These are phyloP conservation scores for Raphanus hybrid DNA, from an alignment of 441 rosid genomes.

Conservation along the genomic window DNA sequence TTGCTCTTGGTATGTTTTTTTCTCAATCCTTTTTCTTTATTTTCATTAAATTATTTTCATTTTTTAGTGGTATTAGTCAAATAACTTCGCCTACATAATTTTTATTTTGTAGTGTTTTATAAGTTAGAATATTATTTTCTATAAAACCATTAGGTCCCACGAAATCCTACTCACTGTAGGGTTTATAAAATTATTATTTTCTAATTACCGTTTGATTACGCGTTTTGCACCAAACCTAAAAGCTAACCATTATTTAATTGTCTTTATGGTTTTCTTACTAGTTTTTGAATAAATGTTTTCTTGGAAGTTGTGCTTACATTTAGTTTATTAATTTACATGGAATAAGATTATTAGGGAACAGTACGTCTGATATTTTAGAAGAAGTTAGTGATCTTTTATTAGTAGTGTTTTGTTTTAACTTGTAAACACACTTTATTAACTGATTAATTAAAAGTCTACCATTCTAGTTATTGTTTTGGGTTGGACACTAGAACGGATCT, in stretches of 20 bases:
- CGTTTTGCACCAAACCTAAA: slow-evolving; percentile 37
- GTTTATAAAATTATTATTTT: slow-evolving; percentile 18
- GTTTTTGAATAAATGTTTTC: slow-evolving; percentile 11
- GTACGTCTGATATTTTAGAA: background rate
- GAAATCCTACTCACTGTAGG: slow-evolving; percentile 45
- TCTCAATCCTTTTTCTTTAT: background rate
- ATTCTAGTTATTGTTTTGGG: background rate
- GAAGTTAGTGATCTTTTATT: background rate
- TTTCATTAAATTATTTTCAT: background rate
- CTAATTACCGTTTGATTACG: slow-evolving; percentile 14
- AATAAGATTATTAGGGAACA: slow-evolving; percentile 12
- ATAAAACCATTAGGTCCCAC: slow-evolving; percentile 46
- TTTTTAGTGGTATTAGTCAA: slow-evolving; percentile 12
- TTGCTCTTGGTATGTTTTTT: slow-evolving; percentile 75
- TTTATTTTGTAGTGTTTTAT: slow-evolving; percentile 31
- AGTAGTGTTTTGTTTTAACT: background rate
- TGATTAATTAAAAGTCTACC: background rate
- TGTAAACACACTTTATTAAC: background rate
- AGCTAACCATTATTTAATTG: slow-evolving; percentile 30
- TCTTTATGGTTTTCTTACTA: slow-evolving; percentile 12
- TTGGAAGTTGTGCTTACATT: slow-evolving; percentile 18
- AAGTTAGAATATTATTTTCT: slow-evolving; percentile 25
- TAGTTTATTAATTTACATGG: slow-evolving; percentile 2
- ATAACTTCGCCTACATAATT: background rate
- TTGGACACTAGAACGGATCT: background rate